Percentiles rank a stretch among this genome's conserved stretches.
These are phyloP conservation scores for Malus hybrid DNA, from an alignment of 331 rosid genomes.

Conservation along the genomic window DNA sequence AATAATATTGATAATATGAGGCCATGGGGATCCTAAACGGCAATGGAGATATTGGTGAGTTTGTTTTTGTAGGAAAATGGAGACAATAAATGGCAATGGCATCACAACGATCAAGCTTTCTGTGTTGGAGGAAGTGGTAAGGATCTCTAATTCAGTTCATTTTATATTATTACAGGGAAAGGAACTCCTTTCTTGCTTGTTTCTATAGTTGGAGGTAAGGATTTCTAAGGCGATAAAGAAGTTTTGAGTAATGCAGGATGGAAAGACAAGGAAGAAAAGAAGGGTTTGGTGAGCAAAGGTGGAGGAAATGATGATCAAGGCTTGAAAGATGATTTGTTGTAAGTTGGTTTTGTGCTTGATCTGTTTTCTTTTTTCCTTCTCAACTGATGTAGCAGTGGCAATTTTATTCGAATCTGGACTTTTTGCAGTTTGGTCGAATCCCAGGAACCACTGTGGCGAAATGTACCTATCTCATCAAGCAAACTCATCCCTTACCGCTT, in stretches of 20 bases:
- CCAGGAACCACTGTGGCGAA: conserved; percentile 80
- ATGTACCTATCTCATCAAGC: conserved; percentile 64
- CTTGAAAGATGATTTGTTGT: conserved; percentile 55
- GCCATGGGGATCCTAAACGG: not conserved
- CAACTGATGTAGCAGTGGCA: not conserved
- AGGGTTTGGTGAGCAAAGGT: conserved; percentile 42
- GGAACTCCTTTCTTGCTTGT: not conserved
- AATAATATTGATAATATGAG: not conserved
- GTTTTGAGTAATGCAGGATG: conserved; percentile 38
- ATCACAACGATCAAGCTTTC: conserved; percentile 33
- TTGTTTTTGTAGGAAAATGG: conserved; percentile 51
- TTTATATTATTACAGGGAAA: too few relatives aligned
- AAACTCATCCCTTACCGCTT: conserved; percentile 78
- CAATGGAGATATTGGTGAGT: not conserved
- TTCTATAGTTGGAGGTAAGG: conserved; percentile 43
- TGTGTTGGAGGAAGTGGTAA: conserved; percentile 62
- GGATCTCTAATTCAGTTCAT: not conserved
- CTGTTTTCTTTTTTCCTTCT: not conserved
- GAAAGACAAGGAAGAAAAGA: conserved; percentile 72
- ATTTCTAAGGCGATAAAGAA: conserved; percentile 48
- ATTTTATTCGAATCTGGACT: not conserved
- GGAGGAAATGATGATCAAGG: conserved; percentile 28
- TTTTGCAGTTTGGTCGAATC: conserved; percentile 55
- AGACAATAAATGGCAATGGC: conserved; percentile 32
- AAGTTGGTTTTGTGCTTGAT: conserved; percentile 10